phyloP scores from a whole-genome alignment of 306 rosid genomes.

The Quercus aquifolioides region DNA sequence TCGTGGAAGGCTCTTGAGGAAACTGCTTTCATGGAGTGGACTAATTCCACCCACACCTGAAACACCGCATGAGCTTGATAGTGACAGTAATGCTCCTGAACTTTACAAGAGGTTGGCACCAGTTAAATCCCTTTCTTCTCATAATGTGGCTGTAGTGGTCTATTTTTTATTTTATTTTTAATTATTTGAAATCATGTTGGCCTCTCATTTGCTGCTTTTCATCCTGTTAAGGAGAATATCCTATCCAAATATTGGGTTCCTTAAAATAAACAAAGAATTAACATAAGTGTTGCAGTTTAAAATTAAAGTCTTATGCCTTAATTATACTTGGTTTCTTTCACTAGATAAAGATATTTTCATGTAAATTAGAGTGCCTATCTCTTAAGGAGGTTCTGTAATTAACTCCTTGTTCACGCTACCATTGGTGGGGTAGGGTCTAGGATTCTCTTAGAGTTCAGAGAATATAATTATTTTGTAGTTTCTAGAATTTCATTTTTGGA shows the following conservation, averaged over 20 bases:
- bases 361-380: neutral
- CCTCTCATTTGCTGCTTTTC: too few species aligned
- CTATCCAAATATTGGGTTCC: neutral
- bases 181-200: too few species aligned
- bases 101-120: conserved; percentile 67
- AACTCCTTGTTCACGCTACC: neutral
- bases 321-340: neutral
- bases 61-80: conserved; percentile 62
- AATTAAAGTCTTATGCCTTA: neutral
- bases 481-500: neutral
- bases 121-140: conserved; percentile 16
- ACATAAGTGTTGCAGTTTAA: neutral
- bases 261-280: neutral
- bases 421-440: neutral
- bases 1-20: conserved; percentile 86
- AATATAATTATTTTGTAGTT: neutral
- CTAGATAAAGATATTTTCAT: neutral
- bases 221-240: conserved; percentile 4
- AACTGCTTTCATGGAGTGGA: conserved; percentile 88
- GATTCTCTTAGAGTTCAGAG: neutral
- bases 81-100: conserved; percentile 57
- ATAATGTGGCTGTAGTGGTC: too few species aligned
- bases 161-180: too few species aligned
- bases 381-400: neutral
- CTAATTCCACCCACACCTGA: conserved; percentile 73